phyloP scores from a whole-genome alignment of 176 grass and related monocot species.

The Puya raimondii region DNA sequence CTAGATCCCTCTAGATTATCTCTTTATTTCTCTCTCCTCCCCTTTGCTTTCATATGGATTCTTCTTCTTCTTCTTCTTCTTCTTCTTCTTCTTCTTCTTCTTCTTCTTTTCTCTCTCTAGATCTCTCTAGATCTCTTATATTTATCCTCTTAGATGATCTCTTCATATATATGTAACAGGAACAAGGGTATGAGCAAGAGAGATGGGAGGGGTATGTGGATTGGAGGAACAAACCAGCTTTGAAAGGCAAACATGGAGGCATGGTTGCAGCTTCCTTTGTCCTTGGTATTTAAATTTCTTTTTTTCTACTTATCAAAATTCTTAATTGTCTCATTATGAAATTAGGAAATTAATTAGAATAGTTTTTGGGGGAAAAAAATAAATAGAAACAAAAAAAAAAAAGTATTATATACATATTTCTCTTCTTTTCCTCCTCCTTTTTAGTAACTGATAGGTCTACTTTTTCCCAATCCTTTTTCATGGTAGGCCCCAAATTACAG shows the following conservation, averaged over 20 bases:
- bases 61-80: not conserved
- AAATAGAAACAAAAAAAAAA: no score
- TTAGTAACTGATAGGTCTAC: no score
- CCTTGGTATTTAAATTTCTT: conserved; percentile 35
- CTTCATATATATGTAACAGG: conserved; percentile 11
- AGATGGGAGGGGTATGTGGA: conserved; percentile 86
- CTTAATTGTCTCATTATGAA: not conserved
- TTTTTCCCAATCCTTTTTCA: no score
- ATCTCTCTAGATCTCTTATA: not conserved
- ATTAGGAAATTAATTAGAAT: not conserved
- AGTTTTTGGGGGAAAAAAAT: no score
- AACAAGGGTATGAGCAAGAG: conserved; percentile 39
- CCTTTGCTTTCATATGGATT: not conserved
- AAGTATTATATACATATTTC: no score
- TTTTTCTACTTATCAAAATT: not conserved
- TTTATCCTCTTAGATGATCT: not conserved
- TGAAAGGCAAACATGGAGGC: conserved; percentile 77
- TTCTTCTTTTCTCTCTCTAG: no score
- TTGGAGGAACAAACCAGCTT: conserved; percentile 76
- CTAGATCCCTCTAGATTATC: not conserved
- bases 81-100: not conserved
- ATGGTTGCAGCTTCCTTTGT: conserved; percentile 89
- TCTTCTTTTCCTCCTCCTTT: no score
- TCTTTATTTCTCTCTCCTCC: not conserved
- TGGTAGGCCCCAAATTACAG: no score